phyloP scores from a whole-genome alignment of 2,329 filamentous ascomycete genomes.

The Penicillium capsulatum region DNA sequence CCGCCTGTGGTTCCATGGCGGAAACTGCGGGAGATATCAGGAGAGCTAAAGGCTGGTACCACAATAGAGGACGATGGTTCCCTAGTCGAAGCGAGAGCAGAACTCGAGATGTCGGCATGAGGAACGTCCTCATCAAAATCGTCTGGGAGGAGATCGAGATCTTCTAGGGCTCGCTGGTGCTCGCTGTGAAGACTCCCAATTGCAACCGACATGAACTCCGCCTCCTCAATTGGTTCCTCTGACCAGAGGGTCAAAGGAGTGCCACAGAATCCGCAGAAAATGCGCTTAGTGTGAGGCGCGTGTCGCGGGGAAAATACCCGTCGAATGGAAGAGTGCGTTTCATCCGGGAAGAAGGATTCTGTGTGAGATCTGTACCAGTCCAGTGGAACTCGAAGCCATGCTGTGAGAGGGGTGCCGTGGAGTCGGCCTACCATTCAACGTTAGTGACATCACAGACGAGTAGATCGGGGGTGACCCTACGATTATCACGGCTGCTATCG shows the following conservation, averaged over 20 bases:
- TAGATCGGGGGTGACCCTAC: slow-evolving; percentile 52
- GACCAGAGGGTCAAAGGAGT: slow-evolving; percentile 82
- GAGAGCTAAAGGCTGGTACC: slow-evolving; percentile 19
- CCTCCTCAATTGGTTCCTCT: slow-evolving; percentile 65
- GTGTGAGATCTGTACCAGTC: slow-evolving; percentile 75
- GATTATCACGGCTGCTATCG: slow-evolving; percentile 63
- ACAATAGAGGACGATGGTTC: slow-evolving; percentile 16
- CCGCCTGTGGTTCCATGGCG: slow-evolving; percentile 46
- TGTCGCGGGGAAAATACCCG: slow-evolving; percentile 61
- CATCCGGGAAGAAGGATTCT: slow-evolving; percentile 71
- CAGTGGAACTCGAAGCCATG: slow-evolving; percentile 79
- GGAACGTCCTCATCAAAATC: slow-evolving; percentile 35
- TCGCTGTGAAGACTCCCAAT: slow-evolving; percentile 70
- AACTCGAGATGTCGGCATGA: slow-evolving; percentile 3
- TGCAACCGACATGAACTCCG: slow-evolving; percentile 74
- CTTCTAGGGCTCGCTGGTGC: slow-evolving; percentile 68
- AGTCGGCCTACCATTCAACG: slow-evolving; percentile 49
- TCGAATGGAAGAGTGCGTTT: slow-evolving; percentile 63
- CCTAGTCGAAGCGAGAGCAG: slow-evolving; percentile 12
- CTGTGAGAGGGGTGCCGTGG: slow-evolving; percentile 68
- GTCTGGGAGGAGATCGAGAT: slow-evolving; percentile 66
- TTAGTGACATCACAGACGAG: not conserved
- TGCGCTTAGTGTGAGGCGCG: slow-evolving; percentile 59
- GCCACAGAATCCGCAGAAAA: slow-evolving; percentile 90
- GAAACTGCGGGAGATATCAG: slow-evolving; percentile 32